Base-by-base conservation (phyloP, 345 rosid species). In the Eutrema heterophyllum region DNA sequence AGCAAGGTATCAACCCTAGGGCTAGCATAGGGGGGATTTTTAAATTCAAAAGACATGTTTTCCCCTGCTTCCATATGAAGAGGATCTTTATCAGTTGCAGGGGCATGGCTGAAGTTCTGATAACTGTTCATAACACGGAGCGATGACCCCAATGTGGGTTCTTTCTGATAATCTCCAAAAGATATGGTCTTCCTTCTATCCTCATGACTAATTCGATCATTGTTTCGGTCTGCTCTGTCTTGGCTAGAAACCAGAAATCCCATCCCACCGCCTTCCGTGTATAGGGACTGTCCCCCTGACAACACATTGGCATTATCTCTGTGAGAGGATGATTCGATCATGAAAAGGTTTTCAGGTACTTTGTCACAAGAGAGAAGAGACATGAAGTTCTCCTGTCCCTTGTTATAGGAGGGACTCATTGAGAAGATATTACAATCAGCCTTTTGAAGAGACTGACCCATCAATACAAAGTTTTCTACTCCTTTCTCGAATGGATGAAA, bases 131-230 rank as follows among this genome's bases (percentile, higher is more conserved):
- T 59, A 14, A 84, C 81, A 54, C 73, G 64, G 35, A 84, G 43
- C 18, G 67, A 80, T 13, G 76, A 70, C 80, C 15, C 78, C 44
- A 55, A 58, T 71, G 36, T 78, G 84, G 78, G 43, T 76, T 71
- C 83, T 41, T 82, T 84, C 48, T 74, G 84, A 79, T 81, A 82
- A 59, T 77, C 84, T 51, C 79, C 85, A 59, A 91, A 89, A 62
- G 91, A 84, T 56, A 88, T 76, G 65, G 84, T 76, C 49, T 70
- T 74, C 75, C 81, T 76, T 70, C 66, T 57, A 64, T 46, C 67
- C 53, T 30, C 30, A 8, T 46, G 71, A 46, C 38, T 26, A 45
- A 21, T 27, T 39, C 9, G 67, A 41, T 40, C 56, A 71, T 26
- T 56, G 62, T 35, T 71, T 10, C 50, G 64, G 43, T 41, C 64